Conservation (phyloP, 768 basidiomycete species). For the Leccinellum albellum region DNA sequence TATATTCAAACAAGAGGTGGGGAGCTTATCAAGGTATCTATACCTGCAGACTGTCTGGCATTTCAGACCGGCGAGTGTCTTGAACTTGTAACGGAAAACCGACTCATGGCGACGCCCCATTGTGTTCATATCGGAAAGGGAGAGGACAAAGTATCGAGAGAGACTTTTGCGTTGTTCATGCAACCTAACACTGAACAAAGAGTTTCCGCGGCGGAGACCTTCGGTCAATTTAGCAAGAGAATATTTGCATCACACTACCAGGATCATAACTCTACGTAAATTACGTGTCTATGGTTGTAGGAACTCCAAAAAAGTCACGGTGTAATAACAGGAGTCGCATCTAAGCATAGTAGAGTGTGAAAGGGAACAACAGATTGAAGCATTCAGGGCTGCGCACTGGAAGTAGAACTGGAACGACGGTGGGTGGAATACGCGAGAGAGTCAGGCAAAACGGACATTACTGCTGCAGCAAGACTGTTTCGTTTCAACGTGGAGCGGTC, state of each 20-base stretch:
- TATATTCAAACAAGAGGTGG: constrained; percentile 88
- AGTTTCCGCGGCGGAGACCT: constrained; percentile 69
- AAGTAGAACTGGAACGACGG: constrained; percentile 37
- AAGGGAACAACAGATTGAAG: background rate
- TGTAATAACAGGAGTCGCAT: constrained; percentile 8
- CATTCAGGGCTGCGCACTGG: constrained; percentile 24
- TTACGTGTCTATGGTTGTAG: constrained; percentile 9
- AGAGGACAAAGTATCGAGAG: constrained; percentile 58
- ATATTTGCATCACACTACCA: constrained; percentile 59
- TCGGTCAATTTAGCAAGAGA: constrained; percentile 85
- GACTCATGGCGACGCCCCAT: constrained; percentile 88
- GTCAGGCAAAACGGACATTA: constrained; percentile 60
- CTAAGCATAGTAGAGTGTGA: background rate
- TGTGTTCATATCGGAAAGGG: constrained; percentile 76
- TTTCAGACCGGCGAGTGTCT: constrained; percentile 98
- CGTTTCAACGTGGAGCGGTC: constrained; percentile 47
- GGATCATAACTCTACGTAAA: constrained; percentile 20
- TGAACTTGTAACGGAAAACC: constrained; percentile 78
- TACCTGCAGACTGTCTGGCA: constrained; percentile 81
- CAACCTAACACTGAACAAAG: constrained; percentile 80
- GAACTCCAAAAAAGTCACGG: background rate
- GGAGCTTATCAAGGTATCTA: constrained; percentile 74
- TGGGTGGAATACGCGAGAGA: constrained; percentile 41
- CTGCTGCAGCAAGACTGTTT: constrained; percentile 58
- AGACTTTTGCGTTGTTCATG: constrained; percentile 89